These are phyloP conservation scores for Chrysophaeum taylorii DNA, from an alignment of 352 stramenopile species.

Conservation along the genomic window DNA sequence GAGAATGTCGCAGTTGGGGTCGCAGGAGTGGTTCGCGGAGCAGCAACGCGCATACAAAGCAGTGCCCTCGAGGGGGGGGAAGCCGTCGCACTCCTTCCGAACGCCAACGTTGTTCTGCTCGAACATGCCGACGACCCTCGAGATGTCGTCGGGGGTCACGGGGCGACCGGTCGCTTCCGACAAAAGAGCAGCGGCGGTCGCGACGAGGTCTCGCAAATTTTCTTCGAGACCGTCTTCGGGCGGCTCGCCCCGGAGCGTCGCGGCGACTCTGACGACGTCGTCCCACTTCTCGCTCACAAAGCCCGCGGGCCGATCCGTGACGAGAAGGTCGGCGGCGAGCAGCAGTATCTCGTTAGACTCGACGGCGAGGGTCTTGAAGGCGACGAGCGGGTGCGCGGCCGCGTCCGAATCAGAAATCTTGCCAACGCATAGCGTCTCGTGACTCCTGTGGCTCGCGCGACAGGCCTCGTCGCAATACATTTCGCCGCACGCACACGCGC, in stretches of 20 bases:
- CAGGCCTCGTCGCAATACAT: conserved; percentile 73
- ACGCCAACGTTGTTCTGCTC: conserved; percentile 94
- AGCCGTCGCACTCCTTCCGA: conserved; percentile 50
- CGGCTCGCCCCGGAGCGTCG: conserved; percentile 5
- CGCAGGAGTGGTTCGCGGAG: conserved; percentile 92
- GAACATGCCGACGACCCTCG: conserved; percentile 79
- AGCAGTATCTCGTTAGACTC: conserved; percentile 85
- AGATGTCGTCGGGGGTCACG: conserved; percentile 66
- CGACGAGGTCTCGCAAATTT: conserved; percentile 23
- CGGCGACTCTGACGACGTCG: conserved; percentile 4
- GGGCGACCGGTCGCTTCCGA: conserved; percentile 18
- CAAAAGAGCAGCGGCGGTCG: conserved; percentile 27
- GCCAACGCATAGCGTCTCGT: conserved; percentile 61
- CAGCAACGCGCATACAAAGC: conserved; percentile 78
- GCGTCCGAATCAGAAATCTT: conserved; percentile 42
- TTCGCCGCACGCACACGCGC: conserved; percentile 41
- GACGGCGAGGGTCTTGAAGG: conserved; percentile 54
- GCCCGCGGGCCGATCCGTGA: background rate
- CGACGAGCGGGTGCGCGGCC: conserved; percentile 57
- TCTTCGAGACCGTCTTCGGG: background rate
- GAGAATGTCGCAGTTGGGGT: conserved; percentile 74
- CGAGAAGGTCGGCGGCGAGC: conserved; percentile 69
- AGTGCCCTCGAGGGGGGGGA: conserved; percentile 78
- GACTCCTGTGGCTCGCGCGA: conserved; percentile 44
- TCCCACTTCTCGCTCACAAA: background rate